phyloP scores from a whole-genome alignment of 805 yeast genomes.

The Starmerella floricola region DNA sequence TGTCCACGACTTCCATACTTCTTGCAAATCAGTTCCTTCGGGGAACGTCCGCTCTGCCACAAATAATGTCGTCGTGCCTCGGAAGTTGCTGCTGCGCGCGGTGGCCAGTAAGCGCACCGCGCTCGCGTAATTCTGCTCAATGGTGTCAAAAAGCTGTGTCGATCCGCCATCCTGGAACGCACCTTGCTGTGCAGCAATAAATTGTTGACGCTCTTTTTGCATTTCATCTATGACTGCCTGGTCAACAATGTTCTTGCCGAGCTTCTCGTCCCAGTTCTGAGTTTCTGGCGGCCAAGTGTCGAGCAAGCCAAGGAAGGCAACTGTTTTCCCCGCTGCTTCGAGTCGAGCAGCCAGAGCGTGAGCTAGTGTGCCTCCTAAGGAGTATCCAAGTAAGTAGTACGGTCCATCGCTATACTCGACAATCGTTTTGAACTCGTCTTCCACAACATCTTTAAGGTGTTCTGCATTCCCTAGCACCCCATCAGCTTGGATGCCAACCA shows the following conservation, averaged over 20 bases:
- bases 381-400: conserved; percentile 14
- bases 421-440: conserved; percentile 4
- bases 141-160: conserved; percentile 8
- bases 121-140: conserved; percentile 12
- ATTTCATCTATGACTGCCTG: conserved; percentile 16
- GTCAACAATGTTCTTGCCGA: conserved; percentile 5
- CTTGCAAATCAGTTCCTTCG: conserved; percentile 7
- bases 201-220: conserved; percentile 14
- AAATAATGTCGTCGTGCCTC: conserved; percentile 10
- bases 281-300: conserved; percentile 21
- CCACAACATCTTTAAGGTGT: conserved; percentile 9
- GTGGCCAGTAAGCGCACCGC: conserved; percentile 14
- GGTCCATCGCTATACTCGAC: conserved; percentile 2
- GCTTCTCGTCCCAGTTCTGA: conserved; percentile 16
- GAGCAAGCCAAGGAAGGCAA: conserved; percentile 11
- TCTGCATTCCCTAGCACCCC: conserved; percentile 7
- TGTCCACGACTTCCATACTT: conserved; percentile 9
- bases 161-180: conserved; percentile 5
- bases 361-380: conserved; percentile 16
- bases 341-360: conserved; percentile 14
- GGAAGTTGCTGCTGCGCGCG: conserved; percentile 9
- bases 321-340: conserved; percentile 3
- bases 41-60: conserved; percentile 14
- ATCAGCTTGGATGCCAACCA: conserved; percentile 10
- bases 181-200: conserved; percentile 2